Percentiles rank a stretch among this genome's conserved stretches.
Conservation (phyloP, 1,284 basidiomycete species). For the Cryptococcus jaspeensis region DNA sequence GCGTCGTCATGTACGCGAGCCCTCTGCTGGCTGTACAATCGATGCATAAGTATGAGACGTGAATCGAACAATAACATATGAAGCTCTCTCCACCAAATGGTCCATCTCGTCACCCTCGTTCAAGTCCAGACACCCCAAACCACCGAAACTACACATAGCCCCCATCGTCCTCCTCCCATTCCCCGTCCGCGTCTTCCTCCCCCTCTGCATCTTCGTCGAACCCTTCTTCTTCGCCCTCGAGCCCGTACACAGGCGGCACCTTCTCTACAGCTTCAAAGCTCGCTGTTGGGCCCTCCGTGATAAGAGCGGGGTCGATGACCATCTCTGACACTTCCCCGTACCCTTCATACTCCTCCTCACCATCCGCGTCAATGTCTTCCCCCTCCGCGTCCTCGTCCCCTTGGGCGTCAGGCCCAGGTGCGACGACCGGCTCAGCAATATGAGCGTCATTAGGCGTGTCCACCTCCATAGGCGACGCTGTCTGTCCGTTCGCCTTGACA, state of each 20-base stretch:
- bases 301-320: neutral
- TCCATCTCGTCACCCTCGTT: too few relatives aligned
- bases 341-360: neutral
- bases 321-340: conserved; percentile 1
- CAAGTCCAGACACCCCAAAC: conserved; percentile 3
- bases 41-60: too few relatives aligned
- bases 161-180: conserved; percentile 17
- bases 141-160: conserved; percentile 12
- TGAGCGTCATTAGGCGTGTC: neutral
- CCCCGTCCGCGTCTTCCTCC: conserved; percentile 17
- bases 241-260: neutral
- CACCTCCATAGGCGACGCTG: neutral
- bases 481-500: neutral
- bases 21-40: too few relatives aligned
- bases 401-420: neutral
- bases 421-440: neutral
- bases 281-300: neutral
- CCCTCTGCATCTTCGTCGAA: conserved; percentile 18
- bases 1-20: too few relatives aligned
- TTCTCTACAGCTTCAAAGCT: too few relatives aligned
- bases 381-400: conserved; percentile 1
- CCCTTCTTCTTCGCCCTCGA: conserved; percentile 9
- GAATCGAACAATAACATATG: too few relatives aligned
- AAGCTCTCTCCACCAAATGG: too few relatives aligned
- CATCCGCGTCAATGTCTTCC: neutral